Base-by-base conservation (phyloP, 306 rosid species). In the Mucuna pruriens region DNA sequence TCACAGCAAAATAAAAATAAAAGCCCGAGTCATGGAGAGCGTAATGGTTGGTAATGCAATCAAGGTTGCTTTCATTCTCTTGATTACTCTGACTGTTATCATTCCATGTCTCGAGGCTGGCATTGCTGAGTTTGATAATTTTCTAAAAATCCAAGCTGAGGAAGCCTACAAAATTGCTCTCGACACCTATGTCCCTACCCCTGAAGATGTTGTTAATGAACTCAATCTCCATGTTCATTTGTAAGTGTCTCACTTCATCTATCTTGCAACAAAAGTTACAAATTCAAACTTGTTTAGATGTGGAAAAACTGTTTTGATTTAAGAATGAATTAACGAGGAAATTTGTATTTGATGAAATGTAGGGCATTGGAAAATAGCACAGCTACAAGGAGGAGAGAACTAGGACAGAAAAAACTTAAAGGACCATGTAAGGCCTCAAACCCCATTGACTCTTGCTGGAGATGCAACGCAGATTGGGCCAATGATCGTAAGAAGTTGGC, bases 41-140 rank as follows among this genome's bases (percentile, higher is more conserved):
- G n/a, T n/a, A n/a, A n/a, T n/a, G n/a, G n/a, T n/a, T n/a, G n/a
- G n/a, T n/a, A n/a, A n/a, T 13, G 55, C 13, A 71, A 71, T 65
- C 3, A 80, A 34, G 79, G 54, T 62, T 72, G 54, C 22, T 0
- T 49, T 80, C 1, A 62, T 38, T 19, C 5, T 80, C 9, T 62
- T 80, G 46, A n/a, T n/a, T n/a, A n/a, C n/a, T n/a, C n/a, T n/a
- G n/a, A n/a, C n/a, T n/a, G n/a, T n/a, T 62, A 62, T 13, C 46
- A 61, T 80, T 64, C 79, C 84, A 80, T 71, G 84, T 74, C 72
- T 73, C 62, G 74, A 80, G 46, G 79, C 74, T 62, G 79, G 74
- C 4, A 62, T 80, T 80, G 79, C 4, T 62, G 67, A 72, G 34
- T 25, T 48, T 17, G 84, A 80, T 49, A 79, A 73, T 12, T 72